Conservation (phyloP, 2,329 filamentous ascomycete species). For the Curvularia sp. region DNA sequence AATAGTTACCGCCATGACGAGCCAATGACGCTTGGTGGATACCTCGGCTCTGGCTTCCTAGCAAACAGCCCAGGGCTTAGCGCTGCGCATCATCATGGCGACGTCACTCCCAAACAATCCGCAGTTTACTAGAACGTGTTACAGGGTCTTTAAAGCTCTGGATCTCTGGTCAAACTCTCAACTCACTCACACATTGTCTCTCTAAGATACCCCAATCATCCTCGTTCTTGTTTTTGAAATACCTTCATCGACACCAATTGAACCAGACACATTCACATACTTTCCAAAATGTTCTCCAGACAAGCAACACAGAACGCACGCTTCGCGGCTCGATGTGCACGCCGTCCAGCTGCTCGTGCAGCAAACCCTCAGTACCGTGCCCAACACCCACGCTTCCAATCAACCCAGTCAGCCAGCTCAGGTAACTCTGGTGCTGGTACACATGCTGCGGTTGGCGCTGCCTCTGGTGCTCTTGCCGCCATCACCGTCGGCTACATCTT, state of each 20-base stretch:
- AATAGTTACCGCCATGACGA: conserved; percentile 11
- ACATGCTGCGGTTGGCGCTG: conserved; percentile 57
- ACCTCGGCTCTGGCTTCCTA: conserved; percentile 2
- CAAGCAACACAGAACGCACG: conserved; percentile 44
- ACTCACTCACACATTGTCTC: conserved; percentile 5
- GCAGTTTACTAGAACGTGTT: conserved; percentile 9
- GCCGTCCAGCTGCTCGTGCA: conserved; percentile 35
- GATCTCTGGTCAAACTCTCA: conserved; percentile 2
- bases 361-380: conserved; percentile 38
- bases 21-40: conserved; percentile 14
- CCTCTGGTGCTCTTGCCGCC: conserved; percentile 59
- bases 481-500: conserved; percentile 59
- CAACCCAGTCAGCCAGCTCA: conserved; percentile 36
- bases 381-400: conserved; percentile 45
- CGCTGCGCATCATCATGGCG: conserved; percentile 21
- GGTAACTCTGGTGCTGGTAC: conserved; percentile 39
- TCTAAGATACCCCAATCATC: conserved; percentile 14
- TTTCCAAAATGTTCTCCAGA: conserved; percentile 42
- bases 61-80: conserved; percentile 5
- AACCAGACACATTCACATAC: conserved; percentile 15
- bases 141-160: conserved; percentile 16
- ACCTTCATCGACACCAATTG: background rate
- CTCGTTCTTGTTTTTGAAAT: conserved; percentile 6
- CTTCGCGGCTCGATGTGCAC: conserved; percentile 40
- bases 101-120: conserved; percentile 14